These are phyloP conservation scores for Cicer cuneatum DNA, from an alignment of 306 rosid species.

Conservation along the genomic window DNA sequence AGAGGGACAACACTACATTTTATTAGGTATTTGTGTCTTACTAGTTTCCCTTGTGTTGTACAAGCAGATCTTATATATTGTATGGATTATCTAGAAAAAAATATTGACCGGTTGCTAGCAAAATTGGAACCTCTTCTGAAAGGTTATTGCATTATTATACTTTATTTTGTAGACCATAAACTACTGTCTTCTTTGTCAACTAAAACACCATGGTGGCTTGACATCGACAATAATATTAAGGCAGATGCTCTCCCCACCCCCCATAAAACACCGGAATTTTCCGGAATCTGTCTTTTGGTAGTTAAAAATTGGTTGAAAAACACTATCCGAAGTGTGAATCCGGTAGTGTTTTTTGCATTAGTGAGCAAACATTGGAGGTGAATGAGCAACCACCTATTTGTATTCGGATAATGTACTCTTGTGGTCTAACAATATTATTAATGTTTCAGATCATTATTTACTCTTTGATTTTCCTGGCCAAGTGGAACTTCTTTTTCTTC, in stretches of 20 bases:
- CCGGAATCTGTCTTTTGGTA: no score
- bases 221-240: constrained; percentile 43
- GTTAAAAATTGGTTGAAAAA: no score
- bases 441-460: constrained; percentile 84
- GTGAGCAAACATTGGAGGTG: no score
- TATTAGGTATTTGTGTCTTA: constrained; percentile 13
- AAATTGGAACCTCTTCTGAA: constrained; percentile 82
- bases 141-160: constrained; percentile 64
- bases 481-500: constrained; percentile 88
- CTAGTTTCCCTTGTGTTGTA: constrained; percentile 39
- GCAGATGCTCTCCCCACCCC: no score
- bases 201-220: constrained; percentile 19
- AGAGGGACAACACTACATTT: constrained; percentile 10
- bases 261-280: no score
- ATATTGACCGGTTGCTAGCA: constrained; percentile 84
- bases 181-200: constrained; percentile 33
- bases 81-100: constrained; percentile 94
- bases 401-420: constrained; percentile 18
- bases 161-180: constrained; percentile 14
- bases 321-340: no score
- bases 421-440: constrained; percentile 41
- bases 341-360: no score
- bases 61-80: constrained; percentile 84
- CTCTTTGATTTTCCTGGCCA: constrained; percentile 99
- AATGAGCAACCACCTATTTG: neutral